These are phyloP conservation scores for Neurospora sublineolata DNA, from an alignment of 495 filamentous ascomycete genomes.

Conservation along the genomic window DNA sequence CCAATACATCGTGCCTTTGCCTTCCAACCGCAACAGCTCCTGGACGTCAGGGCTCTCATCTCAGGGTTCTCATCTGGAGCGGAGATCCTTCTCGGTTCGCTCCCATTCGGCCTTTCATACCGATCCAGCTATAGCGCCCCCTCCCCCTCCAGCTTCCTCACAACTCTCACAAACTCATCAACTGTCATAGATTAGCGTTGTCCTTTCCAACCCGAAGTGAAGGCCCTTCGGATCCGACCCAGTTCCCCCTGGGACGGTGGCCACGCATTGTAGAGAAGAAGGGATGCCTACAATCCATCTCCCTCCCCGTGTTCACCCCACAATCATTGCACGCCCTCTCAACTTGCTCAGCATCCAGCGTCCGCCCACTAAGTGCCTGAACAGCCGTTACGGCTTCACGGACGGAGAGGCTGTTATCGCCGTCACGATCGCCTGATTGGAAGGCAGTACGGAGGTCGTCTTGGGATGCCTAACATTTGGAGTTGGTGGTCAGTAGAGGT, in stretches of 20 bases:
- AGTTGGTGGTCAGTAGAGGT: background rate
- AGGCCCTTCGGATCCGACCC: background rate
- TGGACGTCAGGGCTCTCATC: too few species aligned
- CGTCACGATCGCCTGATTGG: slow-evolving; percentile 8
- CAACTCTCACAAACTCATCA: slow-evolving; percentile 5
- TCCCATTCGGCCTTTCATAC: background rate
- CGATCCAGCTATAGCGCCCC: background rate
- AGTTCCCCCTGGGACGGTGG: background rate
- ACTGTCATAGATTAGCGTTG: background rate
- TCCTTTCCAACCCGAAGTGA: background rate
- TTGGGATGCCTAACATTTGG: slow-evolving; percentile 4
- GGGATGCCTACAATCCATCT: too few species aligned
- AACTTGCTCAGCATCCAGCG: background rate
- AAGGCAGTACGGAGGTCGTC: slow-evolving; percentile 8
- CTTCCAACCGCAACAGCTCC: too few species aligned
- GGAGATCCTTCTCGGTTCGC: background rate
- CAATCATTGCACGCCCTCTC: slow-evolving; percentile 6
- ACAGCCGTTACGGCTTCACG: slow-evolving; percentile 6
- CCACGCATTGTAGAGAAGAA: too few species aligned
- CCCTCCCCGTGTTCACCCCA: slow-evolving; percentile 3
- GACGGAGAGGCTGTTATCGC: slow-evolving; percentile 11
- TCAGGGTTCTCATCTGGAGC: background rate
- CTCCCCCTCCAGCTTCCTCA: background rate
- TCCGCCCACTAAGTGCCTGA: slow-evolving; percentile 6
- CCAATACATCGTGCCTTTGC: too few species aligned